A percentile compares a stretch with the other conserved stretches of the same genome.
Conservation (phyloP, 2,329 filamentous ascomycete species). For the Magnaporthiopsis incrustans region DNA sequence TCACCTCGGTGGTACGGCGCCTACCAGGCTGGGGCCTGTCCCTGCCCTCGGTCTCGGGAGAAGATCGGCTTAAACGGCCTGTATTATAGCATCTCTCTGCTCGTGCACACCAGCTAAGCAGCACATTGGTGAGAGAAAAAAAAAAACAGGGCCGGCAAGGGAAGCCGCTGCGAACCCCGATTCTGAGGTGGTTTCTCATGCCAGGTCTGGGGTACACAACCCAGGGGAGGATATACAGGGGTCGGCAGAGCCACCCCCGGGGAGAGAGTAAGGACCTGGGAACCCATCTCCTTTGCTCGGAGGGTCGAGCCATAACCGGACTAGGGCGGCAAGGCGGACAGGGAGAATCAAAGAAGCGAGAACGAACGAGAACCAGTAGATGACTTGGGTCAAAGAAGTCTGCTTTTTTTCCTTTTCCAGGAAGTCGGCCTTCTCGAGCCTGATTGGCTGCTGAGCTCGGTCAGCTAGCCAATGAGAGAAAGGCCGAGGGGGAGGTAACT, state of each 20-base stretch:
- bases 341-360: conserved; percentile 12
- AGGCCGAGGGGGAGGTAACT: conserved; percentile 3
- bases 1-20: not conserved
- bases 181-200: not conserved
- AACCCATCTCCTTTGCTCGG: conserved; percentile 4
- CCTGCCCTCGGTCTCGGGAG: not conserved
- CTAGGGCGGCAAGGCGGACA: conserved; percentile 12
- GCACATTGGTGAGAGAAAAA: conserved; percentile 2
- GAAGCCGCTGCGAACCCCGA: not conserved
- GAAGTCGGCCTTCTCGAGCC: conserved; percentile 10
- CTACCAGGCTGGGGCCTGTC: not conserved
- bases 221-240: not conserved
- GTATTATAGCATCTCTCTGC: not conserved
- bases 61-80: not conserved
- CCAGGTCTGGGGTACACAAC: not conserved
- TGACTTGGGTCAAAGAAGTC: conserved; percentile 13
- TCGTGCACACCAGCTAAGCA: not conserved
- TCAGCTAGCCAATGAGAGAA: conserved; percentile 3
- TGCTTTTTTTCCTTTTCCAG: not conserved
- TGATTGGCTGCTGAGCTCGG: conserved; percentile 16
- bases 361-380: conserved; percentile 24
- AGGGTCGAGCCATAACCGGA: conserved; percentile 12
- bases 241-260: not conserved
- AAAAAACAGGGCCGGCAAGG: conserved; percentile 4
- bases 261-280: not conserved